A percentile compares a stretch with the other conserved stretches of the same genome.
Evolutionary conservation across 805 yeast species (phyloP).

Genomic region (Sugiyamaella chiloensis): DNA sequence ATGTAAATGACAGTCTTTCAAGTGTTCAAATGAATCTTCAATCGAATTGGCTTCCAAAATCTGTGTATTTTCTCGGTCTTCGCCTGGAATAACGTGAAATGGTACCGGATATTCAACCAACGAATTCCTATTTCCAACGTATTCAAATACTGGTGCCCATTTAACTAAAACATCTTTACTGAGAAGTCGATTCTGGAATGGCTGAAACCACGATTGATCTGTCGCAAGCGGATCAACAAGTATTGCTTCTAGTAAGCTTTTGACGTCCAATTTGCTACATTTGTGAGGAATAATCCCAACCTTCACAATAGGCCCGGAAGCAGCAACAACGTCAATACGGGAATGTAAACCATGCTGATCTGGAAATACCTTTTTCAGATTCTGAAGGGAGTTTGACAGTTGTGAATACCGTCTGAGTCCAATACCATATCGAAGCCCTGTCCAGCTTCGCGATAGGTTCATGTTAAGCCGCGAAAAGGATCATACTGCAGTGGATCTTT

Average conservation of each 20-base stretch:
- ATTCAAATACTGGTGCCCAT: constrained; percentile 29
- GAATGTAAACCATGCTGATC: constrained; percentile 21
- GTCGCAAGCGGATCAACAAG: constrained; percentile 35
- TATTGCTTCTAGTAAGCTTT: constrained; percentile 29
- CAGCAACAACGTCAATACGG: constrained; percentile 24
- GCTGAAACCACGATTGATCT: constrained; percentile 30
- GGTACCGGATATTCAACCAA: constrained; percentile 31
- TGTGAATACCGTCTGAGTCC: neutral
- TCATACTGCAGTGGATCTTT: too few relatives aligned
- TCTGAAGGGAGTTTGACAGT: neutral
- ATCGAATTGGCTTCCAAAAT: constrained; percentile 31
- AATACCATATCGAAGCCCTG: too few relatives aligned
- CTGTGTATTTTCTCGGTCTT: constrained; percentile 25
- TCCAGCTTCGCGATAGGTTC: too few relatives aligned
- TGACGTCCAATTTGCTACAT: constrained; percentile 23
- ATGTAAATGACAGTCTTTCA: constrained; percentile 29
- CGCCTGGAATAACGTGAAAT: constrained; percentile 12
- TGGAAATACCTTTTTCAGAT: constrained; percentile 13
- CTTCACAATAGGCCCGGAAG: constrained; percentile 21
- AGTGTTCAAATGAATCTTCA: constrained; percentile 29
- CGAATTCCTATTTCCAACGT: constrained; percentile 33
- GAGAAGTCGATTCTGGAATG: constrained; percentile 28
- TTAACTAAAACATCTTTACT: constrained; percentile 33
- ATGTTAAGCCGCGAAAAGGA: too few relatives aligned
- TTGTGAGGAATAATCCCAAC: constrained; percentile 31